phyloP scores from a whole-genome alignment of 2,329 filamentous ascomycete species.

The Claviceps humidiphila region DNA sequence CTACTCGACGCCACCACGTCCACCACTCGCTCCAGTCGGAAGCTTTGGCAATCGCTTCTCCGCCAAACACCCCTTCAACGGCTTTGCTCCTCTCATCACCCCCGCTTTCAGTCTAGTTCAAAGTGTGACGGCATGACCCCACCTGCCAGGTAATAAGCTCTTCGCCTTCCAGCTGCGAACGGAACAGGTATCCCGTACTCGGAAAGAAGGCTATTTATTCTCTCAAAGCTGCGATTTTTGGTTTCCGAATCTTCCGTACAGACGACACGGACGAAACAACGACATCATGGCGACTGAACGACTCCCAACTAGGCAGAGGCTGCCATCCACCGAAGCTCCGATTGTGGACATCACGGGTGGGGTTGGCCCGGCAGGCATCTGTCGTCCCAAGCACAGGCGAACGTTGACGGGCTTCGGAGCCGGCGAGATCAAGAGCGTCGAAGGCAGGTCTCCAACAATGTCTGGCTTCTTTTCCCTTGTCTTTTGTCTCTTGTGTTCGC shows the following conservation, averaged over 20 bases:
- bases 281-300: constrained; percentile 21
- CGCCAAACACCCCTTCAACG: not conserved
- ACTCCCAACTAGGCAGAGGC: constrained; percentile 55
- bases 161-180: not conserved
- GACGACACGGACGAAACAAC: not conserved
- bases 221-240: too few species aligned
- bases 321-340: constrained; percentile 68
- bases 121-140: not conserved
- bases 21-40: not conserved
- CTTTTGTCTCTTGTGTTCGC: too few species aligned
- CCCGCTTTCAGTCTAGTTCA: not conserved
- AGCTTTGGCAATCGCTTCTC: not conserved
- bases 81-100: not conserved
- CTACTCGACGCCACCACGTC: too few species aligned
- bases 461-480: too few species aligned
- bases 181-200: not conserved
- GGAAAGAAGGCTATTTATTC: not conserved
- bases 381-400: constrained; percentile 87
- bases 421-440: constrained; percentile 82
- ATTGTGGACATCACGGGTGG: constrained; percentile 78
- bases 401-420: constrained; percentile 92
- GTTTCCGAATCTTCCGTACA: too few species aligned
- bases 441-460: constrained; percentile 37
- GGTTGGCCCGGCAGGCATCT: constrained; percentile 72
- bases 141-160: too few species aligned